Evolutionary conservation across 768 basidiomycete genomes (phyloP), one percentile per base, ranked within the genome.

Genomic region (Brasilioporus rufonigricans): DNA sequence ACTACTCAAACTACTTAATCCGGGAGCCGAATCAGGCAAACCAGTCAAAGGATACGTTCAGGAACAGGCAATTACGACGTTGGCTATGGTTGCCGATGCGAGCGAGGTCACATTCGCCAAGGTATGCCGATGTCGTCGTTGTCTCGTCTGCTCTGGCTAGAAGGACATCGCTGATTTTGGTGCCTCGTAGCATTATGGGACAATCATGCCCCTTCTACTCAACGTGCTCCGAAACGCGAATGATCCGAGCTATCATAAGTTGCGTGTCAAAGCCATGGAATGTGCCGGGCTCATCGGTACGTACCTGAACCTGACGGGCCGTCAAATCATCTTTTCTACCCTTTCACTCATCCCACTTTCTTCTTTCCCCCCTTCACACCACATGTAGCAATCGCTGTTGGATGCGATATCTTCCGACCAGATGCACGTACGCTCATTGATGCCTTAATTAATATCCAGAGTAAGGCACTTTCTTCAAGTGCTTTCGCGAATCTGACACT

Each of bases 41-140:
- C 73, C 73, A 0, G 66, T 62, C 16, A 71, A 71, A 56, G 41
- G 86, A 38, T 93, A 91, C 59, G 89, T 93, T 0, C 90, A 93
- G 65, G 91, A 94, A 65, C 91, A 93, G 65, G 89, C 87, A 0
- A 83, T 96, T 50, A 93, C 90, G 29, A 91, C 90, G 13, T 71
- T 95, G 29, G 91, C 92, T 3, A 93, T 93, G 85, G 88, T 94
- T 1, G 91, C 92, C 0, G 88, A 92, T 67, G 88, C 87, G 1
- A 91, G 91, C 59, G 90, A 91, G 70, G 73, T 72, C 1, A 87
- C 84, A 2, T 94, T 95, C 66, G 81, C 76, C 9, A 87, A 88
- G 78, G 89, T 84, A 56, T 2, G 71, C 64, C n/a, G n/a, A n/a
- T n/a, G n/a, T n/a, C n/a, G n/a, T 46, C 14, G 1, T 24, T 16